These are phyloP conservation scores for Areca catechu DNA, from an alignment of 176 grass and related monocot genomes.

Conservation along the genomic window DNA sequence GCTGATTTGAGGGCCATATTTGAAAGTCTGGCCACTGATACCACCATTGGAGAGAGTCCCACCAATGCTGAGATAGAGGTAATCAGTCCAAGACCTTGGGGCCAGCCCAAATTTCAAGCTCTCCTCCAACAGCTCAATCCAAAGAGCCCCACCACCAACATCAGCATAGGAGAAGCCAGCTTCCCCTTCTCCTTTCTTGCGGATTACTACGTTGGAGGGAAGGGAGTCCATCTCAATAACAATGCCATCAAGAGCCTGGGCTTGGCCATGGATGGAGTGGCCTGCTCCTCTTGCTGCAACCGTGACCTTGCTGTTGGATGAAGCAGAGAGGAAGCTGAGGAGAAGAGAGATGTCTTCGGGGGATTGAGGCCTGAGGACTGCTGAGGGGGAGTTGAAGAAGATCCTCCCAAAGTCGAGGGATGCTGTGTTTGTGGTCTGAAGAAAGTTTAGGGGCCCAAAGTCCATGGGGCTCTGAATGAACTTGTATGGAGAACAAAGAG, in stretches of 20 bases:
- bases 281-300: conserved; percentile 62
- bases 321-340: conserved; percentile 36
- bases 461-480: conserved; percentile 78
- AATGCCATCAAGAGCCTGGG: conserved; percentile 67
- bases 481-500: conserved; percentile 37
- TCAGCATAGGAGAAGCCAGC: conserved; percentile 40
- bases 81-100: conserved; percentile 81
- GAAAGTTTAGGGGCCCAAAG: conserved; percentile 34
- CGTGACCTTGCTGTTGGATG: conserved; percentile 8
- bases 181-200: not conserved
- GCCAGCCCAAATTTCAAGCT: conserved; percentile 54
- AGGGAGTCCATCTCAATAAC: conserved; percentile 65
- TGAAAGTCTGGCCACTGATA: conserved; percentile 91
- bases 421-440: conserved; percentile 27
- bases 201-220: conserved; percentile 26
- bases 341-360: conserved; percentile 45
- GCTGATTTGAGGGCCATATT: conserved; percentile 85
- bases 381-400: conserved; percentile 37
- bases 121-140: conserved; percentile 79
- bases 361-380: conserved; percentile 44
- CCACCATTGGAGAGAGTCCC: conserved; percentile 89
- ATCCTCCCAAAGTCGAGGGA: conserved; percentile 58
- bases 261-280: conserved; percentile 77
- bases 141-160: conserved; percentile 61
- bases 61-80: conserved; percentile 78